Evolutionary conservation across 2,329 filamentous ascomycete species (phyloP).

Genomic region (Neopestalotiopsis clavispora): DNA sequence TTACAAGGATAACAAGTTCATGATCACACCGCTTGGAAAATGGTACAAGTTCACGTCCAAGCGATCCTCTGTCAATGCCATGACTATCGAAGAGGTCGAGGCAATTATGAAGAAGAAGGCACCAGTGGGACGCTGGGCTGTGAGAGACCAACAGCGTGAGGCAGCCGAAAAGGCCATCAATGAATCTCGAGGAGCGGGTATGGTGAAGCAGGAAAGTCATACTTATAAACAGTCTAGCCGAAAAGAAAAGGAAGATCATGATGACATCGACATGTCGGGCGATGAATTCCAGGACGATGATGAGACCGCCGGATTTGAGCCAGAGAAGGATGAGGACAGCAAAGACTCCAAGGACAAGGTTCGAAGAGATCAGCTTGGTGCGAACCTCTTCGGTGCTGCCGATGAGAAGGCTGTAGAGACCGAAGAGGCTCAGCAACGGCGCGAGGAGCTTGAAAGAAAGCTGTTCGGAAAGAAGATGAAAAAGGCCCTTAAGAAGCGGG

Average conservation of each 20-base stretch:
- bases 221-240: slow-evolving; percentile 66
- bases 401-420: slow-evolving; percentile 76
- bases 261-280: slow-evolving; percentile 69
- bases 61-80: slow-evolving; percentile 72
- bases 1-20: slow-evolving; percentile 72
- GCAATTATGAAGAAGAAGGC: slow-evolving; percentile 80
- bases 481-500: slow-evolving; percentile 82
- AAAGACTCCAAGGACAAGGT: slow-evolving; percentile 75
- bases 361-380: slow-evolving; percentile 81
- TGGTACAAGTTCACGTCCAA: slow-evolving; percentile 90
- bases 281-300: slow-evolving; percentile 89
- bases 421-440: slow-evolving; percentile 71
- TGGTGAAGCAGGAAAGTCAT: slow-evolving; percentile 71
- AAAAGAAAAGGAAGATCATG: slow-evolving; percentile 71
- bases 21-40: slow-evolving; percentile 91
- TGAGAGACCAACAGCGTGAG: slow-evolving; percentile 60
- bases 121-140: slow-evolving; percentile 80
- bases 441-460: slow-evolving; percentile 71
- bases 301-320: slow-evolving; percentile 76
- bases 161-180: slow-evolving; percentile 62
- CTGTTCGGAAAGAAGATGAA: slow-evolving; percentile 77
- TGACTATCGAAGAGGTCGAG: slow-evolving; percentile 85
- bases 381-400: slow-evolving; percentile 78
- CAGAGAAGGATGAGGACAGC: slow-evolving; percentile 79
- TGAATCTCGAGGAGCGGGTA: slow-evolving; percentile 63